Evolutionary conservation across 352 stramenopile genomes (phyloP).

Genomic region (Globisporangium cylindrosporum): DNA sequence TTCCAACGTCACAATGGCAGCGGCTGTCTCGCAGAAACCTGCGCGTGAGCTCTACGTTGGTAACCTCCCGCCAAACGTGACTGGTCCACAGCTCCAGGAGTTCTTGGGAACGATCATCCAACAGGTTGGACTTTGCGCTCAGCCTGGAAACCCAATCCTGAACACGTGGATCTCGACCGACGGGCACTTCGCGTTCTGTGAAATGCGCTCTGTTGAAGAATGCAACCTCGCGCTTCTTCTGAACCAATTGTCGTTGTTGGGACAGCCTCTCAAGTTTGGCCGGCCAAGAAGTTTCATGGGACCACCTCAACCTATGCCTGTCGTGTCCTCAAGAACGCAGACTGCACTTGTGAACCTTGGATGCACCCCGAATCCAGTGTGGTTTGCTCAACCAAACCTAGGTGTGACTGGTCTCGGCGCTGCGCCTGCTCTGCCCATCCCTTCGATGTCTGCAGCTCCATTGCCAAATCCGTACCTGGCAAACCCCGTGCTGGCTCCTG

Average conservation of each 20-base stretch:
- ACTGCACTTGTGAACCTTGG: conserved; percentile 79
- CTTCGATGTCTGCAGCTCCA: neutral
- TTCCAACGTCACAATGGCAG: conserved; percentile 69
- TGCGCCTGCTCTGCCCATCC: conserved; percentile 9
- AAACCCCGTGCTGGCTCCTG: neutral
- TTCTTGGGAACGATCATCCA: conserved; percentile 87
- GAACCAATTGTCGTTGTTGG: conserved; percentile 77
- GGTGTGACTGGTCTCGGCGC: conserved; percentile 11
- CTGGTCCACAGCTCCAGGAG: conserved; percentile 79
- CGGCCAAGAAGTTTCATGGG: conserved; percentile 81
- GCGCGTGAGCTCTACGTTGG: conserved; percentile 83
- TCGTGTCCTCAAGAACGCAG: conserved; percentile 63
- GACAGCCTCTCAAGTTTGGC: conserved; percentile 85
- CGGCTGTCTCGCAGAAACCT: conserved; percentile 73
- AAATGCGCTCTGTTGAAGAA: conserved; percentile 86
- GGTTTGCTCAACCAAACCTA: conserved; percentile 53
- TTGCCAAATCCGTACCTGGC: neutral
- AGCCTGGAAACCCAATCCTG: conserved; percentile 80
- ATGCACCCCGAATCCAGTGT: conserved; percentile 75
- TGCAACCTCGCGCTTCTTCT: conserved; percentile 83
- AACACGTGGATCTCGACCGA: conserved; percentile 87
- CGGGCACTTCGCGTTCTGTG: conserved; percentile 84
- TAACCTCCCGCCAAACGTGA: conserved; percentile 82
- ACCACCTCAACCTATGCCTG: conserved; percentile 72
- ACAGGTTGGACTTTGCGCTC: conserved; percentile 73